Conservation (phyloP, 768 basidiomycete species). For the Naganishia antarctica region DNA sequence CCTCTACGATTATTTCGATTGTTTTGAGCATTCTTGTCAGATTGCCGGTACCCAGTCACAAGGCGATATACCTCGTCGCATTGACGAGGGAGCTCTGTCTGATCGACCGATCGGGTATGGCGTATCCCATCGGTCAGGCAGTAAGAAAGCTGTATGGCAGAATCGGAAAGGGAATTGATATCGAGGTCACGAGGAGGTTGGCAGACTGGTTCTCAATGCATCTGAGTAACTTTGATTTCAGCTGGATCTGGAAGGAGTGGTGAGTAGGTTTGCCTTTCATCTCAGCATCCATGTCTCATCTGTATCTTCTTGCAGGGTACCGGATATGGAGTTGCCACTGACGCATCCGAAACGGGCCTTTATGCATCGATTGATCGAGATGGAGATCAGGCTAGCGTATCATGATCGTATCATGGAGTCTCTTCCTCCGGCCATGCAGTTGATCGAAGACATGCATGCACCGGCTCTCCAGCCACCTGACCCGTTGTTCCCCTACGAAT, state of each 20-base stretch:
- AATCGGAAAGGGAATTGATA: slow-evolving; percentile 80
- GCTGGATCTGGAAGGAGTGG: slow-evolving; percentile 99
- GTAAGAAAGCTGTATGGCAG: slow-evolving; percentile 76
- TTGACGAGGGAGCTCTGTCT: slow-evolving; percentile 92
- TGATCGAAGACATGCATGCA: slow-evolving; percentile 38
- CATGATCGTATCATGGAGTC: slow-evolving; percentile 87
- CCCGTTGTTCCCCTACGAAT: slow-evolving; percentile 21
- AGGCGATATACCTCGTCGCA: slow-evolving; percentile 76
- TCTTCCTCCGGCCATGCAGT: slow-evolving; percentile 61
- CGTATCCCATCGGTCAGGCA: slow-evolving; percentile 92
- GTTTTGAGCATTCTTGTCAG: slow-evolving; percentile 69
- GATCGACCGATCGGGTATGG: slow-evolving; percentile 82
- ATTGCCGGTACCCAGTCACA: slow-evolving; percentile 70
- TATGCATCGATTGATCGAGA: slow-evolving; percentile 76
- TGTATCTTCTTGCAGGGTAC: slow-evolving; percentile 59
- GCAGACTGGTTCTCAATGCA: slow-evolving; percentile 95
- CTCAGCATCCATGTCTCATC: not conserved
- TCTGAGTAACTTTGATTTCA: slow-evolving; percentile 95
- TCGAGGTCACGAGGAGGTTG: slow-evolving; percentile 73
- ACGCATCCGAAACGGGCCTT: slow-evolving; percentile 85
- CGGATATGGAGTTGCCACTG: slow-evolving; percentile 66
- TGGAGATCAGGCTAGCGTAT: slow-evolving; percentile 86
- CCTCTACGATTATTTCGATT: slow-evolving; percentile 63
- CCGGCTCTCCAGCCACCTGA: slow-evolving; percentile 21
- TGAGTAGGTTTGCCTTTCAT: slow-evolving; percentile 49